Percentiles rank a stretch among this genome's conserved stretches.
Evolutionary conservation across 192 early-diverging fungal genomes (phyloP).

Genomic region (Coemansia sp.): DNA sequence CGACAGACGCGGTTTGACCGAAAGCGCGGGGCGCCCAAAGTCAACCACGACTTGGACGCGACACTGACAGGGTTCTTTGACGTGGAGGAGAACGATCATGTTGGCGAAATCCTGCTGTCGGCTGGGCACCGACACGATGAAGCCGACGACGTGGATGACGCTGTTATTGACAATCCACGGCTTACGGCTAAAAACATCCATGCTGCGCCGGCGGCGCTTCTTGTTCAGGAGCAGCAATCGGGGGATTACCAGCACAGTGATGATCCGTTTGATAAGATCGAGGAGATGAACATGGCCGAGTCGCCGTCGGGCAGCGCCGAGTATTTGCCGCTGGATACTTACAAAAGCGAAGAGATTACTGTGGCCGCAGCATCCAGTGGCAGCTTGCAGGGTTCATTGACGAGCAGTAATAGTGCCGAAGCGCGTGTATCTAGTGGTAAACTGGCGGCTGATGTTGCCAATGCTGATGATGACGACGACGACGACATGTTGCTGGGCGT

Average conservation of each 20-base stretch:
- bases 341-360: slow-evolving; percentile 13
- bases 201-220: slow-evolving; percentile 26
- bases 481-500: slow-evolving; percentile 24
- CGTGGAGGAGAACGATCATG: slow-evolving; percentile 34
- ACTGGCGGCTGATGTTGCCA: background rate
- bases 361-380: background rate
- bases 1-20: slow-evolving; percentile 44
- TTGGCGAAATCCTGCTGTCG: slow-evolving; percentile 38
- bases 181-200: slow-evolving; percentile 40
- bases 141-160: background rate
- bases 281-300: slow-evolving; percentile 36
- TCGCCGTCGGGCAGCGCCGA: slow-evolving; percentile 43
- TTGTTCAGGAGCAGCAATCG: slow-evolving; percentile 26
- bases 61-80: slow-evolving; percentile 48
- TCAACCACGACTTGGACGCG: slow-evolving; percentile 47
- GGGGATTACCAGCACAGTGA: slow-evolving; percentile 16
- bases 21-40: slow-evolving; percentile 22
- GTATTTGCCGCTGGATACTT: slow-evolving; percentile 44
- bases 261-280: slow-evolving; percentile 49
- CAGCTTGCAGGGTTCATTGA: background rate
- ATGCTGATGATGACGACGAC: slow-evolving; percentile 36
- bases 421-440: slow-evolving; percentile 4
- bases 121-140: slow-evolving; percentile 12
- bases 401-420: background rate
- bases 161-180: slow-evolving; percentile 18